These are phyloP conservation scores for Apiospora koreana DNA, from an alignment of 2,329 filamentous ascomycete species.

Conservation along the genomic window DNA sequence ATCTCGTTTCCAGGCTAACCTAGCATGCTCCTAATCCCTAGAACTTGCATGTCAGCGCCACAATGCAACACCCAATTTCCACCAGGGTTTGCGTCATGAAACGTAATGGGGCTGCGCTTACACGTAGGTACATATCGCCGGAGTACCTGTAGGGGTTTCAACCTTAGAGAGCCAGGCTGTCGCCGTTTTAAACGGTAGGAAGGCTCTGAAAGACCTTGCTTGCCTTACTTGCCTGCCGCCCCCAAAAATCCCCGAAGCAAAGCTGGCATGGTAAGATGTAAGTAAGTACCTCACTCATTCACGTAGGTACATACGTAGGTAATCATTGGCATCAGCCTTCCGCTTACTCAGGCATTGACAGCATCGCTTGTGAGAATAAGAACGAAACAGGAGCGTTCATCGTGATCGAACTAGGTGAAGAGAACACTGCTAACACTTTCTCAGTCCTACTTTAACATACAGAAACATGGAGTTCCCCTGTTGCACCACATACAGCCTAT, in stretches of 20 bases:
- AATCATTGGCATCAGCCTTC: too few species aligned
- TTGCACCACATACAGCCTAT: not conserved
- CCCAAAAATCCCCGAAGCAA: not conserved
- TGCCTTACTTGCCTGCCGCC: not conserved
- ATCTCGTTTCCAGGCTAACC: not conserved
- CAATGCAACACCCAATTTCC: not conserved
- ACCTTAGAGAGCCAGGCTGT: not conserved
- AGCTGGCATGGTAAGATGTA: not conserved
- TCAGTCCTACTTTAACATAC: not conserved
- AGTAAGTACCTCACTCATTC: not conserved
- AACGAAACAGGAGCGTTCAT: not conserved
- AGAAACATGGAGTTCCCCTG: not conserved
- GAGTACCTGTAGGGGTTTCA: not conserved
- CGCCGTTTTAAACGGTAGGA: not conserved
- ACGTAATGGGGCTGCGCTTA: not conserved
- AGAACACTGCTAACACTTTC: not conserved
- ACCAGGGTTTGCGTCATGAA: constrained; percentile 2
- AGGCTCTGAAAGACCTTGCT: not conserved
- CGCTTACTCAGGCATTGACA: not conserved
- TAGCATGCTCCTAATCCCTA: not conserved
- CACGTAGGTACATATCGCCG: not conserved
- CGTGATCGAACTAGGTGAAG: not conserved
- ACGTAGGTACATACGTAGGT: not conserved
- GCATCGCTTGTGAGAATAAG: not conserved
- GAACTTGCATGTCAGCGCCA: not conserved